phyloP scores from a whole-genome alignment of 495 filamentous ascomycete species.

The Staphylotrichum tortipilum region DNA sequence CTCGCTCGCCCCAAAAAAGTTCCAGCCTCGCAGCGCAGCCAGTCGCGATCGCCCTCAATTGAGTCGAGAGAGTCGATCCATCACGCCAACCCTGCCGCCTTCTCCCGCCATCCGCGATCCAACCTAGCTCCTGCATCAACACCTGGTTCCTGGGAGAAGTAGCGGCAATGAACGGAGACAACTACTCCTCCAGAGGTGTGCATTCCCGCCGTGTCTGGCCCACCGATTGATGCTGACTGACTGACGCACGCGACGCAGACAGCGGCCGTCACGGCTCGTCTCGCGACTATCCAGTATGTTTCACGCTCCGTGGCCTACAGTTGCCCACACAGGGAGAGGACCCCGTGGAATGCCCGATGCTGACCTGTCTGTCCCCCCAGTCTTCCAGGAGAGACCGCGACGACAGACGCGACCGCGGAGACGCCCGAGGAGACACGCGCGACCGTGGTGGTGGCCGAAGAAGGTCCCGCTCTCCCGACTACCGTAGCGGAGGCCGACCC shows the following conservation, averaged over 20 bases:
- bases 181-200: constrained; percentile 72
- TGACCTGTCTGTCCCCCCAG: constrained; percentile 7
- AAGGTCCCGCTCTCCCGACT: constrained; percentile 66
- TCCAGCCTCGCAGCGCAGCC: constrained; percentile 39
- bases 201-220: constrained; percentile 5
- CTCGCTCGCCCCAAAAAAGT: constrained; percentile 27
- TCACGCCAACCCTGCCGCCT: too few species aligned
- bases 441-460: constrained; percentile 53
- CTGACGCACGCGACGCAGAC: constrained; percentile 36
- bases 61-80: too few species aligned
- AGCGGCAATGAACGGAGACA: constrained; percentile 77
- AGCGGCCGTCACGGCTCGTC: constrained; percentile 57
- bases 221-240: constrained; percentile 21
- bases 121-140: constrained; percentile 10
- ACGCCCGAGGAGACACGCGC: constrained; percentile 34
- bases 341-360: not conserved
- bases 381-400: constrained; percentile 40
- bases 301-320: not conserved
- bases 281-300: constrained; percentile 63
- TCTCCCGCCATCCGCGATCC: constrained; percentile 1
- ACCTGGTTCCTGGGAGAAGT: not conserved
- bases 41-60: too few species aligned
- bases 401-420: constrained; percentile 45
- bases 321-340: too few species aligned
- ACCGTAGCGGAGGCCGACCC: constrained; percentile 44